Evolutionary conservation across 306 rosid species (phyloP).

Genomic region (Ceratonia siliqua): DNA sequence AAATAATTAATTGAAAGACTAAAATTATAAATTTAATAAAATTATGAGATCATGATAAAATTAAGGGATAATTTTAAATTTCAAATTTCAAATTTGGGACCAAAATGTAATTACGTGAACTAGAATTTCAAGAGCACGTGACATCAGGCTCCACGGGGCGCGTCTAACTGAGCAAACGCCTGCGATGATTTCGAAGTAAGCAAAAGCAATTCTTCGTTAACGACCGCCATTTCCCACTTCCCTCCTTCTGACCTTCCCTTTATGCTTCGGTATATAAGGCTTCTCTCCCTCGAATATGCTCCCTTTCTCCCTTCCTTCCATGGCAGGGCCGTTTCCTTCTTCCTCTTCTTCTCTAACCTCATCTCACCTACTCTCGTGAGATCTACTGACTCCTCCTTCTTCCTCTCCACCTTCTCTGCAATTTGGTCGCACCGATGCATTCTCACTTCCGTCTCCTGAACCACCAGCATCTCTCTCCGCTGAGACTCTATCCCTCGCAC

Average conservation of each 20-base stretch:
- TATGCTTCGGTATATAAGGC: not conserved
- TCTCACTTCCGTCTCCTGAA: slow-evolving; percentile 35
- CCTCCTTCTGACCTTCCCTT: not conserved
- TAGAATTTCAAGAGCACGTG: slow-evolving; percentile 16
- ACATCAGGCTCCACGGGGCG: not conserved
- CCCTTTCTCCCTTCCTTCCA: slow-evolving; percentile 12
- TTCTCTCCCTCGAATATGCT: slow-evolving; percentile 17
- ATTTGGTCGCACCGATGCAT: slow-evolving; percentile 42
- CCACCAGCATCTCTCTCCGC: slow-evolving; percentile 31
- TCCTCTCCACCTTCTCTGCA: not conserved
- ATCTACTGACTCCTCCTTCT: slow-evolving; percentile 38
- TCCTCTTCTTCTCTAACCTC: not conserved
- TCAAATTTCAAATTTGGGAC: too few species aligned
- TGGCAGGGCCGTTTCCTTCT: slow-evolving; percentile 9
- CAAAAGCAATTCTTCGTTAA: slow-evolving; percentile 17
- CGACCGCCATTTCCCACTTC: slow-evolving; percentile 27
- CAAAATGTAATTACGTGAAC: too few species aligned
- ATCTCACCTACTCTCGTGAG: slow-evolving; percentile 24
- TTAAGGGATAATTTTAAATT: too few species aligned
- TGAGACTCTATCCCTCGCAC: slow-evolving; percentile 27
- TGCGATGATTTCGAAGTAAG: slow-evolving; percentile 43
- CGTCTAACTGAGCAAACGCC: not conserved
- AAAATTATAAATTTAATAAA: too few species aligned
- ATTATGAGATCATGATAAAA: too few species aligned
- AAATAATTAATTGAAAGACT: too few species aligned